A percentile compares a stretch with the other conserved stretches of the same genome.
phyloP scores from a whole-genome alignment of 2,329 filamentous ascomycete genomes.

The Trichophyton simii region DNA sequence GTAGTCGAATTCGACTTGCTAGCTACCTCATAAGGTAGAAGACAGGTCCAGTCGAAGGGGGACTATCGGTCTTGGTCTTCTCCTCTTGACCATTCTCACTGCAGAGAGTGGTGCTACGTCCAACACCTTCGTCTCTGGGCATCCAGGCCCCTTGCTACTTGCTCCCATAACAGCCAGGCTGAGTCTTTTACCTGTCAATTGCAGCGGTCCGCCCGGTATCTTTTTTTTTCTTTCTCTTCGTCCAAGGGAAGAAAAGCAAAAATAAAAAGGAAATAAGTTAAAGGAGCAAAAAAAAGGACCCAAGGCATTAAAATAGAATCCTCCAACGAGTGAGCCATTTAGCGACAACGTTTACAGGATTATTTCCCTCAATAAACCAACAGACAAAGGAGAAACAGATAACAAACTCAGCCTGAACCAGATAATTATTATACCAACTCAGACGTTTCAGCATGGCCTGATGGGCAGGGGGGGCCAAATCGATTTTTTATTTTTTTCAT shows the following conservation, averaged over 20 bases:
- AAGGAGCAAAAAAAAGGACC: too few species aligned
- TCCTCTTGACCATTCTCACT: neutral
- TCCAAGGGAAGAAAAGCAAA: neutral
- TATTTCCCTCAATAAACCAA: neutral
- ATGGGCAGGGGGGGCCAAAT: neutral
- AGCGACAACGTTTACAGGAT: neutral
- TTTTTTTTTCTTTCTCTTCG: neutral
- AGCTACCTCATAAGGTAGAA: neutral
- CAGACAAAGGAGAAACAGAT: neutral
- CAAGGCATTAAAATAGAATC: too few species aligned
- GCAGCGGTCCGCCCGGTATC: neutral
- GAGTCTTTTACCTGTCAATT: neutral
- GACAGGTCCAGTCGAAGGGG: neutral
- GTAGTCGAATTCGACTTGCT: neutral
- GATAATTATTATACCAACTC: neutral
- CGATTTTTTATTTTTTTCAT: neutral
- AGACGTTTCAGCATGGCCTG: neutral
- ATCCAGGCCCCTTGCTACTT: neutral
- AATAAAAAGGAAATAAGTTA: neutral
- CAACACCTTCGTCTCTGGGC: neutral
- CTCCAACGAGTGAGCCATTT: neutral
- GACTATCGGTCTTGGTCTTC: neutral
- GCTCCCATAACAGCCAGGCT: neutral
- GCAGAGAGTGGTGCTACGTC: neutral
- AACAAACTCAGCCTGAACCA: neutral